phyloP scores from a whole-genome alignment of 2,329 filamentous ascomycete genomes.

The Daldinia eschscholtzii region DNA sequence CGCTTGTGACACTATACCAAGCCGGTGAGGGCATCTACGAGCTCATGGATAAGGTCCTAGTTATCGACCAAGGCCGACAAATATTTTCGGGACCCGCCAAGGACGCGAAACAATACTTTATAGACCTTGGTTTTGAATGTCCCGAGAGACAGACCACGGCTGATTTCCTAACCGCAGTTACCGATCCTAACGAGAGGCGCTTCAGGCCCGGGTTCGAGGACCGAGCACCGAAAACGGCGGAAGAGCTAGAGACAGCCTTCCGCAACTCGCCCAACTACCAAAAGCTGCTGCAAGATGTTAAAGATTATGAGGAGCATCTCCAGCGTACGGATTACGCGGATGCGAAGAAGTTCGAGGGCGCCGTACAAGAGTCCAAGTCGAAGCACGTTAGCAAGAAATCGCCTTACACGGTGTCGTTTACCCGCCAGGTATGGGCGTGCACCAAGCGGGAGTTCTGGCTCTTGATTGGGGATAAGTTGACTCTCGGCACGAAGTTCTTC shows the following conservation, averaged over 20 bases:
- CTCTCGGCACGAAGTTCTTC: slow-evolving; percentile 82
- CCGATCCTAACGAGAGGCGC: slow-evolving; percentile 77
- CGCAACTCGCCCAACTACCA: slow-evolving; percentile 71
- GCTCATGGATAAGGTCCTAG: slow-evolving; percentile 81
- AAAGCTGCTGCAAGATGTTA: slow-evolving; percentile 70
- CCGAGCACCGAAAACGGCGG: slow-evolving; percentile 75
- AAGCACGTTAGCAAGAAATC: slow-evolving; percentile 76
- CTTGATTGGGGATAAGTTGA: slow-evolving; percentile 78
- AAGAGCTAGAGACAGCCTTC: slow-evolving; percentile 76
- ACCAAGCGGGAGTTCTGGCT: slow-evolving; percentile 84
- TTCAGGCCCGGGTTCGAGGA: slow-evolving; percentile 75
- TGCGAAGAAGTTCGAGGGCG: slow-evolving; percentile 73
- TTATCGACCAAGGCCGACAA: slow-evolving; percentile 77
- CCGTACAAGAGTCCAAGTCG: slow-evolving; percentile 75
- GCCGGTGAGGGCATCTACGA: slow-evolving; percentile 60
- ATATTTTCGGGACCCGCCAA: slow-evolving; percentile 72
- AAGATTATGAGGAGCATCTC: slow-evolving; percentile 59
- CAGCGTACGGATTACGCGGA: slow-evolving; percentile 69
- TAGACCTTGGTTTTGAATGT: slow-evolving; percentile 74
- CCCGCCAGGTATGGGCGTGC: slow-evolving; percentile 75
- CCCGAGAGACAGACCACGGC: slow-evolving; percentile 74
- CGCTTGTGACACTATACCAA: slow-evolving; percentile 60
- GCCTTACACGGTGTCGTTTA: slow-evolving; percentile 81
- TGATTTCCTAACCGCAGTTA: slow-evolving; percentile 82
- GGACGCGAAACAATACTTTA: slow-evolving; percentile 74